Evolutionary conservation across 164 flowering plant species (phyloP).

Genomic region (Chimonanthus praecox): DNA sequence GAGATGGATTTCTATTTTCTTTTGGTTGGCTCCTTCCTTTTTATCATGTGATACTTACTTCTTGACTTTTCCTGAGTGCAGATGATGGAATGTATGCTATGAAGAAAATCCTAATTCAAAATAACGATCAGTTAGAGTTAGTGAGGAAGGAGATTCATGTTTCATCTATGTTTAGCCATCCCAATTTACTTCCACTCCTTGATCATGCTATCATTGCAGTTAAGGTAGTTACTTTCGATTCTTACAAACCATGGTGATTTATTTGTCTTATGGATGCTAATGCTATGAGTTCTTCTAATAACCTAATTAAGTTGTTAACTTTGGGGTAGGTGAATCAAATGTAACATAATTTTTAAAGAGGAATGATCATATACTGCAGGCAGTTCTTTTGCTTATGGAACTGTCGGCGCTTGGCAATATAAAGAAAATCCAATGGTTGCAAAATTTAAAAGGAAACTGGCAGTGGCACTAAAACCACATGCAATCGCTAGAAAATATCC

Average conservation of each 20-base stretch:
- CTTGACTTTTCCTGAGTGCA: slow-evolving; percentile 19
- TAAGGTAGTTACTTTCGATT: slow-evolving; percentile 42
- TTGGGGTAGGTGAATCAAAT: neutral
- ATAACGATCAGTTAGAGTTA: slow-evolving; percentile 75
- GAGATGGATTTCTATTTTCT: neutral
- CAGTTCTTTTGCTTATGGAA: too few relatives aligned
- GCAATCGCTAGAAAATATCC: too few relatives aligned
- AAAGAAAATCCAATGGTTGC: too few relatives aligned
- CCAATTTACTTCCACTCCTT: slow-evolving; percentile 89
- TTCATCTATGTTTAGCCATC: slow-evolving; percentile 80
- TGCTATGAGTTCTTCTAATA: neutral
- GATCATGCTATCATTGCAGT: slow-evolving; percentile 93
- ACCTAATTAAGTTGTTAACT: neutral
- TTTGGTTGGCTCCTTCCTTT: neutral
- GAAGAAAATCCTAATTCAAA: slow-evolving; percentile 91
- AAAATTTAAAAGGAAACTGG: too few relatives aligned
- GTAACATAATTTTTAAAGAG: too few relatives aligned
- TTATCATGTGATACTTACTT: neutral
- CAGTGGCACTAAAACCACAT: too few relatives aligned
- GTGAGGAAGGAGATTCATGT: slow-evolving; percentile 91
- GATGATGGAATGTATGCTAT: slow-evolving; percentile 94
- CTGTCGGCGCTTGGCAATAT: too few relatives aligned
- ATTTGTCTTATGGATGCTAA: neutral
- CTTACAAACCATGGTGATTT: neutral
- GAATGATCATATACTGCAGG: too few relatives aligned